These are phyloP conservation scores for Hypholoma sublateritium DNA, from an alignment of 768 basidiomycete species.

Conservation along the genomic window DNA sequence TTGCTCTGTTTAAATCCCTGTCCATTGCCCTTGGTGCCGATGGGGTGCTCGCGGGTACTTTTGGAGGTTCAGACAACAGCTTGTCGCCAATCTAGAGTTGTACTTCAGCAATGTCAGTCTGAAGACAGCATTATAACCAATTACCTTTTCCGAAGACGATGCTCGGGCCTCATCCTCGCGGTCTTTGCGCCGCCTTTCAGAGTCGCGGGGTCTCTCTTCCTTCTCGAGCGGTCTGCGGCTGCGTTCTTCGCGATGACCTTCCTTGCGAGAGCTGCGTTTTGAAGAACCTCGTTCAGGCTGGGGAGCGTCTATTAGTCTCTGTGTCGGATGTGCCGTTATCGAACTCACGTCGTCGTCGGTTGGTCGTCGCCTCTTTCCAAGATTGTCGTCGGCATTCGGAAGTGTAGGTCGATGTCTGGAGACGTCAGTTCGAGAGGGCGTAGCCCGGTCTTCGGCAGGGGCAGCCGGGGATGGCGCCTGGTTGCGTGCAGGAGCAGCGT, in stretches of 20 bases:
- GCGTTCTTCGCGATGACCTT: conserved; percentile 75
- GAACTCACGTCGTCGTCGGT: conserved; percentile 72
- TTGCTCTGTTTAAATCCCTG: conserved; percentile 13
- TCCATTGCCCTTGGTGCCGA: conserved; percentile 74
- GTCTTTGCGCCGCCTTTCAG: conserved; percentile 67
- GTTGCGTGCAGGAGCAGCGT: conserved; percentile 33
- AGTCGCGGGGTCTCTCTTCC: conserved; percentile 70
- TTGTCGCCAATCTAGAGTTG: conserved; percentile 42
- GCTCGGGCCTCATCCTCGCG: conserved; percentile 52
- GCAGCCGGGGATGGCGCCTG: conserved; percentile 28
- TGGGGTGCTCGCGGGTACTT: conserved; percentile 56
- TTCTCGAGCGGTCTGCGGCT: conserved; percentile 66
- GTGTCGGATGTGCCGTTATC: conserved; percentile 1
- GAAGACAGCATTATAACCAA: conserved; percentile 6
- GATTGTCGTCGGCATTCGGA: conserved; percentile 53
- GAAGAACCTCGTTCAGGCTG: conserved; percentile 66
- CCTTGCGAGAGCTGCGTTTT: conserved; percentile 83
- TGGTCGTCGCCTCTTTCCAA: conserved; percentile 71
- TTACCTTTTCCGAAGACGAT: conserved; percentile 62
- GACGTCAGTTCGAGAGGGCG: conserved; percentile 60
- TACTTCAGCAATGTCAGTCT: background rate
- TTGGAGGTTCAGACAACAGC: conserved; percentile 52
- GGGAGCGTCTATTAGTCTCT: conserved; percentile 9
- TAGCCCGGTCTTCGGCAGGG: conserved; percentile 49
- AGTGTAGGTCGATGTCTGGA: conserved; percentile 51